These are phyloP conservation scores for Carex myosuroides DNA, from an alignment of 176 grass and related monocot genomes.

Conservation along the genomic window DNA sequence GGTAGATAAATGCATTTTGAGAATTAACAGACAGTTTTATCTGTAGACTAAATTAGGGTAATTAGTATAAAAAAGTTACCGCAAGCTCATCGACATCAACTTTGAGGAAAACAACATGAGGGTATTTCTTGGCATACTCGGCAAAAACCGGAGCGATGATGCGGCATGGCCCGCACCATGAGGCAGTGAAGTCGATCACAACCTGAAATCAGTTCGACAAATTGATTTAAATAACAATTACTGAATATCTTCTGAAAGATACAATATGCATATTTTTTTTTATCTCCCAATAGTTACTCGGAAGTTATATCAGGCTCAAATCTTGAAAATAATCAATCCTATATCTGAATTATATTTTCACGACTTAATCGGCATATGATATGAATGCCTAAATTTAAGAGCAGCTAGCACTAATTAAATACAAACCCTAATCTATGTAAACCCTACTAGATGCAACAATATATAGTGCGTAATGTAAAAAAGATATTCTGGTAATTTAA, in stretches of 20 bases:
- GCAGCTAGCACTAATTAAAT: too few species aligned
- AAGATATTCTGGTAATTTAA: background rate
- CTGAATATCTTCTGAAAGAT: background rate
- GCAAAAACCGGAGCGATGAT: slow-evolving; percentile 39
- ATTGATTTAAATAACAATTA: background rate
- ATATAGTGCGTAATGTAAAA: too few species aligned
- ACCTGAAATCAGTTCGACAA: slow-evolving; percentile 27
- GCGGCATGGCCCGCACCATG: slow-evolving; percentile 75
- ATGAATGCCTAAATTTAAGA: too few species aligned
- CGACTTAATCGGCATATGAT: too few species aligned
- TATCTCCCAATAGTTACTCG: background rate
- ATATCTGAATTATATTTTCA: too few species aligned
- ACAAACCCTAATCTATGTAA: too few species aligned
- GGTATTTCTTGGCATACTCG: slow-evolving; percentile 45
- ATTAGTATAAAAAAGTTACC: slow-evolving; percentile 24
- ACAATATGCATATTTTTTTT: background rate
- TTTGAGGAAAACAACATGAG: slow-evolving; percentile 44
- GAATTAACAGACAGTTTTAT: background rate
- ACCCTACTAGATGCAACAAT: too few species aligned
- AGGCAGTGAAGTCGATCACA: slow-evolving; percentile 69
- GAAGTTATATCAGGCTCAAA: background rate
- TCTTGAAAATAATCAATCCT: too few species aligned
- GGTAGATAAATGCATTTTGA: background rate
- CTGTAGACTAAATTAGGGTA: background rate
- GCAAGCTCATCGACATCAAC: slow-evolving; percentile 70